Base-by-base conservation (phyloP, 1,284 basidiomycete species). In the Microbotryum silenes-acaulis region DNA sequence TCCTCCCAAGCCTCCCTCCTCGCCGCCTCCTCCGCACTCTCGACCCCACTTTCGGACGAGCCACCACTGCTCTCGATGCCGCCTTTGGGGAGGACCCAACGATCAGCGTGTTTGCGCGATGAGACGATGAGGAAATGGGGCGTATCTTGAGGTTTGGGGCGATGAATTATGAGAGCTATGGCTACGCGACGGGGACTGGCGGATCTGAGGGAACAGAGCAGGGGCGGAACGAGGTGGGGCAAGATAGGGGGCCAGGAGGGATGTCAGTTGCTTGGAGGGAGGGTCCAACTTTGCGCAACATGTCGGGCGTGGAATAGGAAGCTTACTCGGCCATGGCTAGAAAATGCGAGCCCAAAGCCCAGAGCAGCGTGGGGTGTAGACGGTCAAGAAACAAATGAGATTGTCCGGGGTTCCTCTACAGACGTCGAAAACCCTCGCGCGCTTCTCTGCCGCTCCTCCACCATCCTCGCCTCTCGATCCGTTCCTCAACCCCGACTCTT, bases 1-100 rank as follows among this genome's bases (percentile, higher is more conserved):
- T 69, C 67, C n/a, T 69, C 67, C 65, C 65, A 69, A 1, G 61
- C 50, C 21, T 69, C 67, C 6, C 67, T 56, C 18, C 51, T 33
- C 0, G 67, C 67, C 0, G 67, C 67, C 12, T 57, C 18, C 3
- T 29, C 7, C 2, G 52, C 21, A 6, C 54, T 44, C 31, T 67
- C 63, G n/a, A 57, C 65, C 37, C 37, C 37, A 42, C 37, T 5
- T 42, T 16, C 37, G 37, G 37, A 42, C 37, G 37, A 42, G 37
- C 37, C 37, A 42, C 37, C 12, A 42, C 37, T 42, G 3, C 46
- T 25, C 29, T 65, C 65, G n/a, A 67, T 49, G 9, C 67, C 67
- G 1, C 67, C 67, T 23, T 69, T 69, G 1, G 67, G 67, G 12
- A 69, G 59, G 18, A 69, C 67, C 52, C 60, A 63, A 2, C 25